A percentile compares a stretch with the other conserved stretches of the same genome.
These are phyloP conservation scores for Tulasnella sp. DNA, from an alignment of 768 basidiomycete genomes.

Conservation along the genomic window DNA sequence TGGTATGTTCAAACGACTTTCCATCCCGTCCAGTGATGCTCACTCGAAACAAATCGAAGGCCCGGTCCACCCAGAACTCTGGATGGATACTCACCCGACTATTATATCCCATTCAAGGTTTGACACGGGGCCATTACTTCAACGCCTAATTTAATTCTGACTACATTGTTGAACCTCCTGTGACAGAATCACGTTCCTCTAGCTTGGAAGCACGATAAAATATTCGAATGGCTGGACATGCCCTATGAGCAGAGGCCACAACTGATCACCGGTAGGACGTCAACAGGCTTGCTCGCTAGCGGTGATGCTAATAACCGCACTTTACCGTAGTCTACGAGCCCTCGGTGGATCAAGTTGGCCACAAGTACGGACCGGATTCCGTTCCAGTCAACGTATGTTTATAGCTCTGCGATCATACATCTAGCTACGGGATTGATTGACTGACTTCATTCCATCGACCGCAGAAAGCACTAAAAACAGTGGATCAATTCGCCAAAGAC, in stretches of 20 bases:
- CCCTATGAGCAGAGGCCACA: constrained; percentile 61
- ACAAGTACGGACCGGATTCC: constrained; percentile 57
- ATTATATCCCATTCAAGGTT: constrained; percentile 71
- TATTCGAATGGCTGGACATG: constrained; percentile 75
- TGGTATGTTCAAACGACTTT: constrained; percentile 43
- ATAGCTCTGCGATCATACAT: background rate
- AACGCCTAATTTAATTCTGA: background rate
- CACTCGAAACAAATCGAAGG: constrained; percentile 33
- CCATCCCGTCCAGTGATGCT: background rate
- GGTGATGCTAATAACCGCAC: background rate
- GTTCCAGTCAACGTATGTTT: constrained; percentile 53
- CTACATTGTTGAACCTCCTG: background rate
- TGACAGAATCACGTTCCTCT: constrained; percentile 49
- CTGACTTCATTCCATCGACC: background rate
- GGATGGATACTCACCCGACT: constrained; percentile 54
- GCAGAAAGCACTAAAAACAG: constrained; percentile 50
- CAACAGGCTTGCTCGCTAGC: background rate
- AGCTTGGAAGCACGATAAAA: constrained; percentile 59
- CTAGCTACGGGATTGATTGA: background rate
- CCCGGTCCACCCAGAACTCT: constrained; percentile 68
- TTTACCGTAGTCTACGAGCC: constrained; percentile 58
- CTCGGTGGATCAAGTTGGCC: constrained; percentile 77
- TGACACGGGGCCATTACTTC: background rate
- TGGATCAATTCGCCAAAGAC: constrained; percentile 65
- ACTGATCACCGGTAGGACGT: constrained; percentile 50